phyloP scores from a whole-genome alignment of 768 basidiomycete genomes.

The Hygrocybe punicea region DNA sequence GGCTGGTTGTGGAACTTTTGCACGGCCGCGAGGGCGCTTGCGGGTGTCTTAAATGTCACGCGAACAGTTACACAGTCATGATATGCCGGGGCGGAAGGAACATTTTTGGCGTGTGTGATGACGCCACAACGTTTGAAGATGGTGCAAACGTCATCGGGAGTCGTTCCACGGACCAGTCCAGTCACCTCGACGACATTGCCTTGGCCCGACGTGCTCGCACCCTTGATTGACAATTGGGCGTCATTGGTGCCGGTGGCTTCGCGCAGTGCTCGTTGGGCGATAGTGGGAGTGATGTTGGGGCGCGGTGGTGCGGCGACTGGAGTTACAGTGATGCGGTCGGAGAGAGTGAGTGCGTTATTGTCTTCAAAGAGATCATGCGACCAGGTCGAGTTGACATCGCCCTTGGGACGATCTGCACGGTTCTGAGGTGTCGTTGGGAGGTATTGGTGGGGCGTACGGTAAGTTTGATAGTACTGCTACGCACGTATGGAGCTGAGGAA shows the following conservation, averaged over 20 bases:
- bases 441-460: conserved; percentile 10
- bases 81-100: conserved; percentile 23
- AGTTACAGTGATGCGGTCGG: conserved; percentile 50
- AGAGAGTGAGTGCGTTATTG: conserved; percentile 56
- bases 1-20: conserved; percentile 74
- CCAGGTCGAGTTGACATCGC: conserved; percentile 65
- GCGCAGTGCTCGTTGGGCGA: conserved; percentile 59
- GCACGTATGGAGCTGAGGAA: conserved; percentile 52
- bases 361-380: conserved; percentile 67
- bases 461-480: conserved; percentile 27
- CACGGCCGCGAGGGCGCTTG: conserved; percentile 64
- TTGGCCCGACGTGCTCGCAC: conserved; percentile 48
- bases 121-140: conserved; percentile 80
- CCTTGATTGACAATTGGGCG: conserved; percentile 59
- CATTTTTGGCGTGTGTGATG: conserved; percentile 46
- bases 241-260: conserved; percentile 48
- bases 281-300: conserved; percentile 37
- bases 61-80: conserved; percentile 54
- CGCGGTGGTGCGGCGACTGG: conserved; percentile 43
- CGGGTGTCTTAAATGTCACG: conserved; percentile 64
- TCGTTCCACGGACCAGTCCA: conserved; percentile 72
- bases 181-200: conserved; percentile 74
- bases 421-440: conserved; percentile 32
- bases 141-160: conserved; percentile 77
- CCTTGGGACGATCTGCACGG: conserved; percentile 57